A percentile compares a stretch with the other conserved stretches of the same genome.
These are phyloP conservation scores for Ophiostoma ulmi DNA, from an alignment of 2,329 filamentous ascomycete species.

Conservation along the genomic window DNA sequence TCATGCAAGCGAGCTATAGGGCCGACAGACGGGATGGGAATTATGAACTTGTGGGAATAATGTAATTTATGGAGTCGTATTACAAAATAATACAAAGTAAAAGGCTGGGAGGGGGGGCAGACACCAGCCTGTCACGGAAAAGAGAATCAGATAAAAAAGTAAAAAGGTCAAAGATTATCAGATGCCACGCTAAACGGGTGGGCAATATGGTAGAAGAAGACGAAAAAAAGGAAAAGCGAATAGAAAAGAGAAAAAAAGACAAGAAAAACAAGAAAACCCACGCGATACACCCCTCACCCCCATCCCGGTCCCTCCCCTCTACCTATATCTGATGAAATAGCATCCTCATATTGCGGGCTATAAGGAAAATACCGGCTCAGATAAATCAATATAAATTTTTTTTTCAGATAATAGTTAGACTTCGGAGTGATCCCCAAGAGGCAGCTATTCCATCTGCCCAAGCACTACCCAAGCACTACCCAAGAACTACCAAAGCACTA, in stretches of 20 bases:
- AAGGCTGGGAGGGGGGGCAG: constrained; percentile 3
- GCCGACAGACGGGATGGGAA: constrained; percentile 2
- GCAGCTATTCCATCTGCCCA: neutral
- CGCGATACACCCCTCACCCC: constrained; percentile 6
- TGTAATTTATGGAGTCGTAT: neutral
- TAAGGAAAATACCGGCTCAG: neutral
- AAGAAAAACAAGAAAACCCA: neutral
- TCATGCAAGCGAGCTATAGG: constrained; percentile 10
- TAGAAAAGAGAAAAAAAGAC: neutral
- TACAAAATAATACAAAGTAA: constrained; percentile 5
- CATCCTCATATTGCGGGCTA: neutral
- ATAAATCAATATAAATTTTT: neutral
- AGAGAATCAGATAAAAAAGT: neutral
- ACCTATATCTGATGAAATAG: neutral
- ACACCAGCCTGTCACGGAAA: neutral
- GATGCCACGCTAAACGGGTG: neutral
- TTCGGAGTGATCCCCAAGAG: constrained; percentile 4
- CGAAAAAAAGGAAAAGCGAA: neutral
- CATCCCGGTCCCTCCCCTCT: neutral
- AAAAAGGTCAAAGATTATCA: neutral
- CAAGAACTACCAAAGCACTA: neutral
- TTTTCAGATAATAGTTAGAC: neutral
- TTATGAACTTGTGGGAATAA: neutral
- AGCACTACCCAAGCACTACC: neutral
- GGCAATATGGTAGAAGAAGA: neutral